Base-by-base conservation (phyloP, 139 green algal genomes). In the Monoraphidium neglectum region DNA sequence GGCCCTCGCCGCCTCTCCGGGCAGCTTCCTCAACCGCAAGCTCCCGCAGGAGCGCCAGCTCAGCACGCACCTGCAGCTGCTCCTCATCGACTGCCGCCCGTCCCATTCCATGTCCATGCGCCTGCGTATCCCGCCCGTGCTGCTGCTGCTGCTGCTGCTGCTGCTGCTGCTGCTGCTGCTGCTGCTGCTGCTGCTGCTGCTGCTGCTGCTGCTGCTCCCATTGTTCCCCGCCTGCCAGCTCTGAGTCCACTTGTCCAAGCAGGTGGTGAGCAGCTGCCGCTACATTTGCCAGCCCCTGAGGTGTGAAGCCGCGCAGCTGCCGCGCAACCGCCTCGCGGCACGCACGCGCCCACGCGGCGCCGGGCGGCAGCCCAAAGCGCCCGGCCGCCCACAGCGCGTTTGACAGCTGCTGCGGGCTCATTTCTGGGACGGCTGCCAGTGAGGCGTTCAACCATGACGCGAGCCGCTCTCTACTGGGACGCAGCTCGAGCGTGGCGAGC, bases 401-500 rank as follows among this genome's bases (percentile, higher is more conserved):
- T 12, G 49, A 12, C 12, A 77, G 57, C 56, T 77, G 70, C 70
- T 46, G 1, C 35, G 12, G 26, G 23, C 6, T 32, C 70, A 69
- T 77, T 6, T 43, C 26, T 3, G 10, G 15, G 1, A 70, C 26
- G 30, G 2, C 10, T 23, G 15, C n/a, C 21, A 23, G 30, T 4
- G 60, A 60, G 13, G 30, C 43, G 18, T 18, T 3, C 18, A 51
- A 62, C 2, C 51, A 70, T 5, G 12, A 23, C 28, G 30, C 30
- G 1, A 49, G 23, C 72, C 72, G 68, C 28, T 3, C 30, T 37
- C 59, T 0, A 36, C 12, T 0, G 0, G 63, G 72, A 12, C 24
- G 65, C 57, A 77, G 67, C 37, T 40, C 61, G 35, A 90, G 35
- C 2, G 70, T 84, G 10, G 74, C 86, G 30, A 72, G 81, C 6